Conservation (phyloP, 495 filamentous ascomycete species). For the Neurospora tetraspora region DNA sequence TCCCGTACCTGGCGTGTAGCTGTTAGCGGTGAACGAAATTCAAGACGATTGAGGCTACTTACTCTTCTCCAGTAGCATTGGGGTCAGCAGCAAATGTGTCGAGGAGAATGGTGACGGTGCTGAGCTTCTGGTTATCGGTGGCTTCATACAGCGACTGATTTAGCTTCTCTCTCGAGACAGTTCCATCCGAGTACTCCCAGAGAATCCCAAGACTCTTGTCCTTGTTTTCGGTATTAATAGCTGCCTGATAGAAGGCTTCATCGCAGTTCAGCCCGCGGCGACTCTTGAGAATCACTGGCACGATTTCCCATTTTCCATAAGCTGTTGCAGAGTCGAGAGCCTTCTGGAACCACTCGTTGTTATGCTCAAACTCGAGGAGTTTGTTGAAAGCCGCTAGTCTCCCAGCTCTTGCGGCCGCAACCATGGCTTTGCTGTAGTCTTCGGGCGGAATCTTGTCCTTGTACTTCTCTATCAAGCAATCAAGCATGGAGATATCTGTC, state of each 20-base stretch:
- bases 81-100: neutral
- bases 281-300: neutral
- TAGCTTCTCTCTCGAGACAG: neutral
- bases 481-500: slow-evolving; percentile 24
- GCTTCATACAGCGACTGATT: neutral
- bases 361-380: neutral
- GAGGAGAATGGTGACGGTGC: neutral
- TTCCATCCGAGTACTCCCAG: neutral
- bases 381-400: neutral
- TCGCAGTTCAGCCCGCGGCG: neutral
- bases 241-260: neutral
- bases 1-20: neutral
- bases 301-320: neutral
- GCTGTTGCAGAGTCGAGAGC: neutral
- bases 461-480: slow-evolving; percentile 18
- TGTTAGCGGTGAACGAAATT: neutral
- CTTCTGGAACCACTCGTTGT: neutral
- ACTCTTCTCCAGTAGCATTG: neutral
- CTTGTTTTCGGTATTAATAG: neutral
- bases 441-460: slow-evolving; percentile 10
- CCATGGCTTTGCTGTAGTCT: slow-evolving; percentile 16
- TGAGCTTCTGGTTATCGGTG: neutral
- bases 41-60: neutral
- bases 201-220: neutral
- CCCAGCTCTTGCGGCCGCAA: neutral